Percentiles rank a stretch among this genome's conserved stretches.
Conservation (phyloP, 1,284 basidiomycete genomes). For the Acaromyces ingoldii region DNA sequence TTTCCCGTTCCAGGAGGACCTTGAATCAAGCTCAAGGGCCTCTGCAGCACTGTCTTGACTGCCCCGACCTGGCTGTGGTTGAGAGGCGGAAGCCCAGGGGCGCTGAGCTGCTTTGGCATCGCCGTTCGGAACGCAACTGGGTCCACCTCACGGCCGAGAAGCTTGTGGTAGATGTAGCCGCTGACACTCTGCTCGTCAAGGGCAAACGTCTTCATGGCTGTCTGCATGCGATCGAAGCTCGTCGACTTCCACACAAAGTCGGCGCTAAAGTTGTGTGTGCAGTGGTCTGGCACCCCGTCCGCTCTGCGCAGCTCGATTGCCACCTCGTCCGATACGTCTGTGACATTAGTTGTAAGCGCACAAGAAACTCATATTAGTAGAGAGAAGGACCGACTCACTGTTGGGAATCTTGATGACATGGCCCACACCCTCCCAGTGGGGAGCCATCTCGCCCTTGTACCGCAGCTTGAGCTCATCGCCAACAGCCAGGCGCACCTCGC, state of each 20-base stretch:
- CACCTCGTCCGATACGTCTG: conserved; percentile 96
- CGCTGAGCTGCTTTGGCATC: conserved; percentile 94
- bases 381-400: conserved; percentile 59
- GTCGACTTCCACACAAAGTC: conserved; percentile 99
- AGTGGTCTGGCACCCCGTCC: conserved; percentile 89
- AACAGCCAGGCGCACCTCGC: conserved; percentile 91
- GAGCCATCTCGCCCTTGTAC: conserved; percentile 78
- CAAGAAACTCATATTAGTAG: not conserved
- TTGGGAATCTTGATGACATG: conserved; percentile 99
- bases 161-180: conserved; percentile 97
- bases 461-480: conserved; percentile 90
- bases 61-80: conserved; percentile 99
- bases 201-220: conserved; percentile 98
- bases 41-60: conserved; percentile 95
- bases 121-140: conserved; percentile 75
- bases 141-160: conserved; percentile 90
- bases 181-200: conserved; percentile 98
- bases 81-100: conserved; percentile 92
- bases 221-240: conserved; percentile 97
- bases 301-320: conserved; percentile 83
- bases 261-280: conserved; percentile 88
- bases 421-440: conserved; percentile 84
- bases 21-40: conserved; percentile 89
- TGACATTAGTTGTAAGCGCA: not conserved
- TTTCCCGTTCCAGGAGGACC: conserved; percentile 98